Evolutionary conservation across 2,329 filamentous ascomycete genomes (phyloP), one percentile per base, ranked within the genome.

Genomic region (Albophoma yamanashiensis): DNA sequence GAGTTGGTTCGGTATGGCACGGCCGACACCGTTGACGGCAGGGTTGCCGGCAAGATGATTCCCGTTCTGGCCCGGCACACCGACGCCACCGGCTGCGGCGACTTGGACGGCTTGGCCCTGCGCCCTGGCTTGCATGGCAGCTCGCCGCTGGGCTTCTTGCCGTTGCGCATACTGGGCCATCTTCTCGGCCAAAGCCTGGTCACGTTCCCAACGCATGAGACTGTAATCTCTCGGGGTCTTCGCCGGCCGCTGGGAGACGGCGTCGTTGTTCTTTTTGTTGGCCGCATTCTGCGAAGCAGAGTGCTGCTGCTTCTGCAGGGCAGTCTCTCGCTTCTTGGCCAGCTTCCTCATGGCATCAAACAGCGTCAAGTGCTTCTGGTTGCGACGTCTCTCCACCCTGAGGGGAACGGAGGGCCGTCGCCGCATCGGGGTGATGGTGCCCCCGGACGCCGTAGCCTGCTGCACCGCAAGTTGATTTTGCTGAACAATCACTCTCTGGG

Each of bases 281-380:
- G 89, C 89, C 56, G 91, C 90, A 60, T 91, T 84, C 63, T 84
- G 83, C 14, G 87, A 84, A 62, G 85, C 82, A 68, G 96, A 90
- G 70, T 97, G 91, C 69, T 93, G 89, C 70, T 94, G 90, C 77
- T 97, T 97, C 70, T 94, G 91, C 36, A 86, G 78, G 34, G 85
- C 82, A 14, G 89, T 89, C 75, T 99, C 94, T 34, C 93, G 85
- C 75, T 97, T 97, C 79, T 96, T 95, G 0, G 92, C 92, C 56
- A 96, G 74, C 72, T 97, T 99, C 50, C 92, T 85, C 91, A 97
- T 97, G 3, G 90, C 90, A 74, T 97, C 93, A 65, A 99, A 87
- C 67, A 97, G 81, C 55, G 89, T 89, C 60, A 97, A 78, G 69
- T 97, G 91, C 69, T 92, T 91, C 63, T 92, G 89, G 64, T 91